A percentile compares a stretch with the other conserved stretches of the same genome.
phyloP scores from a whole-genome alignment of 2,329 filamentous ascomycete species.

The Cadophora sp. region DNA sequence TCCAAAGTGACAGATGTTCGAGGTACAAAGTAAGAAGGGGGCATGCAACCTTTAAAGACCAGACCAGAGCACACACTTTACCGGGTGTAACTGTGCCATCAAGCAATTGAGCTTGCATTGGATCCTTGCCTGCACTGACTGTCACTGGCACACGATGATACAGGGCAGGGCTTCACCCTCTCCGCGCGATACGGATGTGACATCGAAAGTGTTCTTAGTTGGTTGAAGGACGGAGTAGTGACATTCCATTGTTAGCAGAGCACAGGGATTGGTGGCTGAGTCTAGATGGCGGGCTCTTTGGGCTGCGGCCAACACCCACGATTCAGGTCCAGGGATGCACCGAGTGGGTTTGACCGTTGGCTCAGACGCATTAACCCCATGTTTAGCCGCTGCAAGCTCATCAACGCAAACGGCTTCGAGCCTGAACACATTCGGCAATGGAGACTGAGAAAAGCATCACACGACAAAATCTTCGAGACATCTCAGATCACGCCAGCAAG shows the following conservation, averaged over 20 bases:
- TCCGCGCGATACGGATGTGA: neutral
- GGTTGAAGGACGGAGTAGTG: too few species aligned
- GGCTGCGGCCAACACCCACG: neutral
- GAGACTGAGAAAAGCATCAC: neutral
- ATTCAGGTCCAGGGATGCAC: neutral
- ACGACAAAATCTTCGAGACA: constrained; percentile 9
- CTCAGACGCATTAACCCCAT: constrained; percentile 18
- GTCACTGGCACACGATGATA: constrained; percentile 16
- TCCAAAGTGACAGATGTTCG: neutral
- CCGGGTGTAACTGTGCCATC: constrained; percentile 5
- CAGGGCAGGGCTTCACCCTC: constrained; percentile 3
- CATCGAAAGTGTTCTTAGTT: neutral
- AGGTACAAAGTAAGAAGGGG: constrained; percentile 1
- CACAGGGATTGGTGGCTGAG: neutral
- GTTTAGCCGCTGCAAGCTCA: constrained; percentile 15
- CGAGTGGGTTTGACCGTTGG: constrained; percentile 7
- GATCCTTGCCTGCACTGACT: neutral
- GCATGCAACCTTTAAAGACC: constrained; percentile 10
- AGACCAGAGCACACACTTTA: constrained; percentile 1
- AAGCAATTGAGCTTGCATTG: neutral
- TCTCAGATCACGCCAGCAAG: neutral
- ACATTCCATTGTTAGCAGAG: neutral
- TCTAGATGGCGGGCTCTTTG: constrained; percentile 7
- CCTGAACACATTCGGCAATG: constrained; percentile 4
- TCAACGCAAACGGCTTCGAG: constrained; percentile 9